These are phyloP conservation scores for Guyanaporus albipodus DNA, from an alignment of 768 basidiomycete species.

Conservation along the genomic window DNA sequence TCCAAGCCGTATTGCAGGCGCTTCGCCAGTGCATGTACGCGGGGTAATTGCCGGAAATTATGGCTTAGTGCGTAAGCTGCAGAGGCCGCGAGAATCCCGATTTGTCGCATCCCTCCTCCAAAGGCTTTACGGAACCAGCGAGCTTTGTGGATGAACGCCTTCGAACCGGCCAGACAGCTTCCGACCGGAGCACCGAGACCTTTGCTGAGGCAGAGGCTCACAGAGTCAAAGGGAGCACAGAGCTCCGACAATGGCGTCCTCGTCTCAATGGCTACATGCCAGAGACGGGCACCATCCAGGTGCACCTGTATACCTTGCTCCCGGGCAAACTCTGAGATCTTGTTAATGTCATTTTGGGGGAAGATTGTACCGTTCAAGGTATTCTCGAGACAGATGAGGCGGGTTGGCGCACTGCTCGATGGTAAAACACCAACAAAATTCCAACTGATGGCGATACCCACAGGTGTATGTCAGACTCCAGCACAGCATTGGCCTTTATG, in stretches of 20 bases:
- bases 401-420: conserved; percentile 67
- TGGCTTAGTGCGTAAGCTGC: conserved; percentile 83
- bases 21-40: conserved; percentile 72
- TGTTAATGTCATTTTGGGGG: conserved; percentile 82
- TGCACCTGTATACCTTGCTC: conserved; percentile 77
- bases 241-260: conserved; percentile 66
- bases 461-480: conserved; percentile 64
- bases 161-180: conserved; percentile 79
- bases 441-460: conserved; percentile 29
- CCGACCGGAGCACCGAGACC: conserved; percentile 88
- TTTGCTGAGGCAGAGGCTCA: conserved; percentile 94
- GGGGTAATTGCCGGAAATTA: conserved; percentile 72
- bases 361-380: conserved; percentile 90
- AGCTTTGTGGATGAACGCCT: conserved; percentile 71
- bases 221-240: conserved; percentile 86
- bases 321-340: conserved; percentile 74
- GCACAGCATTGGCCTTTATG: conserved; percentile 59
- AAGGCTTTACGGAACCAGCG: conserved; percentile 91
- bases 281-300: conserved; percentile 90
- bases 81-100: conserved; percentile 75
- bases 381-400: conserved; percentile 88
- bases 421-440: conserved; percentile 1
- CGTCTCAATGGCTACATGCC: conserved; percentile 88
- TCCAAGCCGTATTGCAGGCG: conserved; percentile 67
- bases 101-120: conserved; percentile 95